Evolutionary conservation across 768 basidiomycete genomes (phyloP), one percentile per base, ranked within the genome.

Genomic region (Termitomyces titanicus): DNA sequence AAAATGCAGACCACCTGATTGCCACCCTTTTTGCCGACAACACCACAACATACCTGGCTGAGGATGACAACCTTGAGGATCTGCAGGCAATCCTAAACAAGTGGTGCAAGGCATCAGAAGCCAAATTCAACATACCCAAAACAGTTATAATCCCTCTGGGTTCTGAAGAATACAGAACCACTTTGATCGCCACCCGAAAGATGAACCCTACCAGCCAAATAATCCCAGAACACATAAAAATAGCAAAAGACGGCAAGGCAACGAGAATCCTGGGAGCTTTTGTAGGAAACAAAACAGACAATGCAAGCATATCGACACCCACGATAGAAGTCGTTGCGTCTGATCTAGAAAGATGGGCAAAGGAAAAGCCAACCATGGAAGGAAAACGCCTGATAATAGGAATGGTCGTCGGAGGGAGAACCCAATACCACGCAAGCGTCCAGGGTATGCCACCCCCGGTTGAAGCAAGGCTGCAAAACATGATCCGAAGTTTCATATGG

Each of bases 401-500:
- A 24, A 68, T 72, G 61, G 61, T 59, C 3, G 51, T 72, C 0
- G 71, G 67, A 0, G 69, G 71, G 0, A 63, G 63, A 40, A 72
- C 73, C 0, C 74, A 75, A 51, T 77, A 72, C 63, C 61, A 71
- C 0, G 64, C 71, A 0, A 48, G 62, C 48, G 72, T 72, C 0
- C 74, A 77, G 58, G 72, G 71, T 0, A 76, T 77, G 72, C 74
- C 73, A n/a, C n/a, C n/a, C n/a, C n/a, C n/a, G n/a, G n/a, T n/a
- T 0, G 27, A 57, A n/a, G 10, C 63, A 17, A 59, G 60, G 13
- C 31, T n/a, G n/a, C 12, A 3, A 27, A 34, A 12, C 47, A 72
- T n/a, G 1, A 31, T 48, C n/a, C n/a, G n/a, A 20, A 64, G 13
- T 45, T 27, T 17, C n/a, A 45, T 45, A 13, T 45, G 25, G 43